Conservation (phyloP, 768 basidiomycete species). For the Mycena albidolilacea region DNA sequence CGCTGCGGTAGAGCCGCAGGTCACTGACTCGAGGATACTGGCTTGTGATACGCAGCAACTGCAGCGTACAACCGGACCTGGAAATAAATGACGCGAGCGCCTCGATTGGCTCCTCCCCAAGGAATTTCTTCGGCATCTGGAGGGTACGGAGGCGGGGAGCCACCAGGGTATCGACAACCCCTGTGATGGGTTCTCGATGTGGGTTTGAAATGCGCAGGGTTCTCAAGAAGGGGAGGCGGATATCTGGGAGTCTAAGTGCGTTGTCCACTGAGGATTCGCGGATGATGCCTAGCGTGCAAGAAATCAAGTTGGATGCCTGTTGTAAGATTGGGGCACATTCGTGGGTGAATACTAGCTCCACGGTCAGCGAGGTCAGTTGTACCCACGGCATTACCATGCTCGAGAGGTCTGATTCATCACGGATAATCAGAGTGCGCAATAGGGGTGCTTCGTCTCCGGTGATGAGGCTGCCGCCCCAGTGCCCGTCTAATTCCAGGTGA, state of each 20-base stretch:
- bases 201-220: conserved; percentile 20
- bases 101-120: conserved; percentile 16
- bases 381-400: conserved; percentile 18
- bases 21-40: conserved; percentile 7
- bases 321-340: conserved; percentile 16
- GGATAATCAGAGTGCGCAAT: conserved; percentile 13
- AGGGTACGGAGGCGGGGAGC: conserved; percentile 14
- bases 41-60: conserved; percentile 23
- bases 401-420: conserved; percentile 7
- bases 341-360: conserved; percentile 4
- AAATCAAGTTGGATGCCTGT: conserved; percentile 12
- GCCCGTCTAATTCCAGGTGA: conserved; percentile 8
- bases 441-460: conserved; percentile 12
- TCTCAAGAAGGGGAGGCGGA: conserved; percentile 19
- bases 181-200: conserved; percentile 17
- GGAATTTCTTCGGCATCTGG: conserved; percentile 4
- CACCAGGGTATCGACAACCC: conserved; percentile 14
- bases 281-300: conserved; percentile 14
- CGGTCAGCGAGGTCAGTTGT: conserved; percentile 21
- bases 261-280: conserved; percentile 10
- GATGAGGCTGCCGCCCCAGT: conserved; percentile 8
- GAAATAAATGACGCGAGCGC: conserved; percentile 20
- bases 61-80: conserved; percentile 18
- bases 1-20: conserved; percentile 11
- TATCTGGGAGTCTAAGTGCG: conserved; percentile 6